These are phyloP conservation scores for Pythium periplocum DNA, from an alignment of 352 stramenopile genomes.

Conservation along the genomic window DNA sequence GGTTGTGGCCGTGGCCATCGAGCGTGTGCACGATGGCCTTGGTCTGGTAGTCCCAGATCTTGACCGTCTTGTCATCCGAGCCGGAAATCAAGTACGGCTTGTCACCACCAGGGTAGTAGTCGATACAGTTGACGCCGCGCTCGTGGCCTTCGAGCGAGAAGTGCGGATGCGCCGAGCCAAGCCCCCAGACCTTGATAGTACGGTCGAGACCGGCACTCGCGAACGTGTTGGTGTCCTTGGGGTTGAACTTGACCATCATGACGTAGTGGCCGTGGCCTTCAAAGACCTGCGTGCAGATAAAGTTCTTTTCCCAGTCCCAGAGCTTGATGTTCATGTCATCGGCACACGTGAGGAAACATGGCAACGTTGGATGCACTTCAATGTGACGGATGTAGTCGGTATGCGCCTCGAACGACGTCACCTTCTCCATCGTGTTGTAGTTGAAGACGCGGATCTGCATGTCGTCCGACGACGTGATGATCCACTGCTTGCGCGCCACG, in stretches of 20 bases:
- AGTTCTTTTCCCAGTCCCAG: slow-evolving; percentile 96
- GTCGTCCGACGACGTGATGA: slow-evolving; percentile 94
- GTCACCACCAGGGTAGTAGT: slow-evolving; percentile 98
- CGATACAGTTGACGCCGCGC: slow-evolving; percentile 97
- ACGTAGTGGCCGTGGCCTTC: slow-evolving; percentile 98
- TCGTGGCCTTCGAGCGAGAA: slow-evolving; percentile 93
- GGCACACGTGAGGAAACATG: slow-evolving; percentile 94
- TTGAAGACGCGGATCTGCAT: slow-evolving; percentile 98
- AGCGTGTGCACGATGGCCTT: slow-evolving; percentile 99
- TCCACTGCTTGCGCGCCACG: slow-evolving; percentile 97
- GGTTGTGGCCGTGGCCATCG: slow-evolving; percentile 98
- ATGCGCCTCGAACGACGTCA: slow-evolving; percentile 94
- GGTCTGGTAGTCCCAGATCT: slow-evolving; percentile 99
- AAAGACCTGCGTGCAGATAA: slow-evolving; percentile 71
- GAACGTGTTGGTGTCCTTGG: slow-evolving; percentile 99
- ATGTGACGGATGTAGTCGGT: slow-evolving; percentile 98
- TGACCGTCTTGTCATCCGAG: slow-evolving; percentile 95
- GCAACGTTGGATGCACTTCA: slow-evolving; percentile 95
- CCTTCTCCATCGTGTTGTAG: slow-evolving; percentile 99
- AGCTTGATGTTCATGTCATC: slow-evolving; percentile 99
- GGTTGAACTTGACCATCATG: slow-evolving; percentile 99
- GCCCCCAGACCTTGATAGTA: slow-evolving; percentile 94
- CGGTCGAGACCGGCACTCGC: slow-evolving; percentile 96
- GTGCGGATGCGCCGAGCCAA: slow-evolving; percentile 91
- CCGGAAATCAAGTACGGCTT: slow-evolving; percentile 98